A percentile compares a stretch with the other conserved stretches of the same genome.
Conservation (phyloP, 1,284 basidiomycete genomes). For the Fistulinella cinereoalba region DNA sequence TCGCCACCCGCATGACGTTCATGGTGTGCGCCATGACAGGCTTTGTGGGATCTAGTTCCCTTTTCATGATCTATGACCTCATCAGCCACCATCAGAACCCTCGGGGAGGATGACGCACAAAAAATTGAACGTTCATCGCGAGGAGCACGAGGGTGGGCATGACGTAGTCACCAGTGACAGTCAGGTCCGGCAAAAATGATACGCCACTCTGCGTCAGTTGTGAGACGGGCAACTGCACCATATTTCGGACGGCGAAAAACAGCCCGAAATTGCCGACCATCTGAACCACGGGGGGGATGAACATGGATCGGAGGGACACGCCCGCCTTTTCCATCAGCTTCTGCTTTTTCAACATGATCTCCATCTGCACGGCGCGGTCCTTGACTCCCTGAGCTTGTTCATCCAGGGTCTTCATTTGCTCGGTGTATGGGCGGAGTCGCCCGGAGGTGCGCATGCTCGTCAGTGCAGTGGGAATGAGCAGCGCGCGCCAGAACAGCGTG, state of each 20-base stretch:
- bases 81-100: constrained; percentile 7
- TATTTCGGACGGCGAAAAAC: constrained; percentile 79
- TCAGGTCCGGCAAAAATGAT: constrained; percentile 76
- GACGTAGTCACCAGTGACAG: constrained; percentile 76
- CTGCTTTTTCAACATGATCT: constrained; percentile 56
- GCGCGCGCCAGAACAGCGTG: constrained; percentile 65
- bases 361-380: constrained; percentile 48
- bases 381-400: constrained; percentile 40
- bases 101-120: constrained; percentile 43
- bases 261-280: constrained; percentile 79
- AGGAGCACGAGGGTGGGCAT: constrained; percentile 67
- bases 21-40: constrained; percentile 64
- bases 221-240: constrained; percentile 70
- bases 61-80: constrained; percentile 46
- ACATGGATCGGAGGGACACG: constrained; percentile 58
- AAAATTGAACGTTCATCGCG: constrained; percentile 71
- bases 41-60: constrained; percentile 56
- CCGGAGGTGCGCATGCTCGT: constrained; percentile 65
- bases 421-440: constrained; percentile 64
- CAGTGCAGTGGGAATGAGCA: constrained; percentile 72
- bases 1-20: constrained; percentile 67
- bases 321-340: constrained; percentile 70
- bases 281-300: constrained; percentile 68
- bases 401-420: constrained; percentile 56
- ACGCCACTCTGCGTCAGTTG: constrained; percentile 81